Base-by-base conservation (phyloP, 2,329 filamentous ascomycete genomes). In the Sporothrix brunneoviolacea region DNA sequence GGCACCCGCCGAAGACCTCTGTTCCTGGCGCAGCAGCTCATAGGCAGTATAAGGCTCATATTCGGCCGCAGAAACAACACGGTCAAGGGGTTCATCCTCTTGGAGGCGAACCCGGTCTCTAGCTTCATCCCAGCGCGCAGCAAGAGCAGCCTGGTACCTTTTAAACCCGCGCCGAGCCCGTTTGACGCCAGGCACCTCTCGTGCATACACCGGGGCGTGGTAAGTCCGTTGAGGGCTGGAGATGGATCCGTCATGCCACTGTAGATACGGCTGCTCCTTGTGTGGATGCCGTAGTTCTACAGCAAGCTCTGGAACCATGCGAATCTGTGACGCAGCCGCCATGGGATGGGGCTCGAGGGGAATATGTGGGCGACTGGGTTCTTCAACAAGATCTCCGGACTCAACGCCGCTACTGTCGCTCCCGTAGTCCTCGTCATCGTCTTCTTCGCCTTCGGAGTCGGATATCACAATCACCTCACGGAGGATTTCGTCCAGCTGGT, bases 401-500 rank as follows among this genome's bases (percentile, higher is more conserved):
- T 45, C 50, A n/a, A 37, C 47, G 13, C 33, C 46, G 24, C 45
- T 52, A 36, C 24, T 54, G 41, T 55, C 55, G 62, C 64, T 35
- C 28, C 66, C 66, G 15, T 63, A 65, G 8, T 67, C 63, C 28
- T 70, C 68, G 15, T 68, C 65, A 5, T 66, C 68, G 8, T 63
- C 66, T 4, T 68, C 68, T 4, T 71, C 72, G 36, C 70, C 73
- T 59, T 80, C 77, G 5, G 73, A 73, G 57, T 81, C 78, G n/a
- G 79, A 80, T 39, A 85, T 82, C 59, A 84, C 76, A 48, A 84
- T 78, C 10, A 84, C 79, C 63, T 85, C 82, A 45, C 79, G 73
- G 30, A 84, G 68, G 51, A 84, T 83, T 61, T 84, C 80, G 52
- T 84, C 81, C 15, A 84, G 71, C 62, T 84, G 79, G 58, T 85